Conservation (phyloP, 768 basidiomycete species). For the Ephemerocybe angulata region DNA sequence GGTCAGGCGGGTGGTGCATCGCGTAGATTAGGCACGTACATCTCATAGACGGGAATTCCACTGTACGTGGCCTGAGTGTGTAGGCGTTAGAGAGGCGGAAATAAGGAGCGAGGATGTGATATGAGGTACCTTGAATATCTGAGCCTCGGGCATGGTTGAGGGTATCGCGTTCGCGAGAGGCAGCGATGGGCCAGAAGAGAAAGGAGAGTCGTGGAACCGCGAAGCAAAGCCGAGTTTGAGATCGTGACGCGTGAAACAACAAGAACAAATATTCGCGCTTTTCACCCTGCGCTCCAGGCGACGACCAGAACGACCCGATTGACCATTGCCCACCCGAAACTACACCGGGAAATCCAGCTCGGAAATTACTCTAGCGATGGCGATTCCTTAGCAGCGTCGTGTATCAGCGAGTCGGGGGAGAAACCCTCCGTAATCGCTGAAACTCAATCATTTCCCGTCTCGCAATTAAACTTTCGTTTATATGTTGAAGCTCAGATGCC, state of each 20-base stretch:
- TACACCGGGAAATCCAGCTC: no score
- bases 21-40: conserved; percentile 54
- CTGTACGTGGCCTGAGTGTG: conserved; percentile 78
- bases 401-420: no score
- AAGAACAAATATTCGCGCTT: conserved; percentile 10
- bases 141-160: conserved; percentile 66
- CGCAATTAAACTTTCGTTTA: no score
- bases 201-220: background rate
- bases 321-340: background rate
- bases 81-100: conserved; percentile 22
- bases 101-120: conserved; percentile 13
- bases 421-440: no score
- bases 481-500: no score
- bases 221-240: background rate
- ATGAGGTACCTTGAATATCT: conserved; percentile 77
- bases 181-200: background rate
- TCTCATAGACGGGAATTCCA: conserved; percentile 89
- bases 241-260: conserved; percentile 10
- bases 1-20: conserved; percentile 29
- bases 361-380: no score
- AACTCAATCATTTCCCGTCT: no score
- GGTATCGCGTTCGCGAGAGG: background rate
- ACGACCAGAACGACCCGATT: background rate
- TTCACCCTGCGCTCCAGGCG: background rate
- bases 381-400: no score